phyloP scores from a whole-genome alignment of 371 early-diverging fungal species.

The Nematocida sp. region DNA sequence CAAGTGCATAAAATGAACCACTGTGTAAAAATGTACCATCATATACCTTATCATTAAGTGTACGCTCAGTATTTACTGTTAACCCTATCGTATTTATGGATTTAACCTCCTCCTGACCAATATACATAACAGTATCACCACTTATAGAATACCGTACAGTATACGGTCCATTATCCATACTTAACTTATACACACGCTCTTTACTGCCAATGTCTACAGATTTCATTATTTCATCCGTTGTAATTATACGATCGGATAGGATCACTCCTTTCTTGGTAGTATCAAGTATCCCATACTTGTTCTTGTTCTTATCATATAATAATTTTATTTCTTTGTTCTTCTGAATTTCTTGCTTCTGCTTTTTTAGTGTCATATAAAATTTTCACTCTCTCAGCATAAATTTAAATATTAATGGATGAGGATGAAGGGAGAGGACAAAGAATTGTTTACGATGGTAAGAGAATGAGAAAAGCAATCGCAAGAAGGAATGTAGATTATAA shows the following conservation, averaged over 20 bases:
- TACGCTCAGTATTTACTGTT: conserved; percentile 77
- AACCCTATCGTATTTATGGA: conserved; percentile 85
- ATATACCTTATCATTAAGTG: conserved; percentile 80
- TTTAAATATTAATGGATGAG: conserved; percentile 39
- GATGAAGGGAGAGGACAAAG: conserved; percentile 33
- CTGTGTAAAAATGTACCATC: conserved; percentile 81
- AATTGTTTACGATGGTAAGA: conserved; percentile 73
- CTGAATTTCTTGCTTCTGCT: conserved; percentile 57
- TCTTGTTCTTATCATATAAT: conserved; percentile 30
- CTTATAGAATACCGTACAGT: conserved; percentile 80
- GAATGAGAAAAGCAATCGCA: conserved; percentile 87
- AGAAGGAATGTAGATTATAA: conserved; percentile 88
- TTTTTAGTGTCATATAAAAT: conserved; percentile 49
- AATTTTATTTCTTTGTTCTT: conserved; percentile 48
- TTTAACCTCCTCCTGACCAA: conserved; percentile 84
- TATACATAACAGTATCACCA: conserved; percentile 73
- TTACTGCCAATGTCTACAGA: conserved; percentile 77
- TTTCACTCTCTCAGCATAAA: neutral
- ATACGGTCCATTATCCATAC: conserved; percentile 81
- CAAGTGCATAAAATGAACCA: conserved; percentile 88
- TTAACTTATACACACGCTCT: conserved; percentile 79
- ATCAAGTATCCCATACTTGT: conserved; percentile 52
- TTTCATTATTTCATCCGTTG: conserved; percentile 76
- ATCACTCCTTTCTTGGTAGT: conserved; percentile 70
- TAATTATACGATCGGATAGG: conserved; percentile 77